Evolutionary conservation across 345 rosid genomes (phyloP).

Genomic region (Brassica carinata): DNA sequence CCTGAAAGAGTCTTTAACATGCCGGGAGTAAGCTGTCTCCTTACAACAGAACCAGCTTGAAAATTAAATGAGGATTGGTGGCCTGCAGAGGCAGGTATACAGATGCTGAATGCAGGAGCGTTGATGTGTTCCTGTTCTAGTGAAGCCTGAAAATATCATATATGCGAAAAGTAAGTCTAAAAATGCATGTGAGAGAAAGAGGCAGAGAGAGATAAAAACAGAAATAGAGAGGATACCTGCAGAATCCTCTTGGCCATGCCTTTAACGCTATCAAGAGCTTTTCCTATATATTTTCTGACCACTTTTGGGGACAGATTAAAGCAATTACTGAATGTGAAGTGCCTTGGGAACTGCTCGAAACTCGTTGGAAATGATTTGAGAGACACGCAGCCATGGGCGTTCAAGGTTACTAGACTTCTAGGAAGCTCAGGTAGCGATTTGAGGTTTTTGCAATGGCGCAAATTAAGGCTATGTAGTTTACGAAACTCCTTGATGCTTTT

Average conservation of each 20-base stretch:
- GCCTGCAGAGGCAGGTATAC: slow-evolving; percentile 24
- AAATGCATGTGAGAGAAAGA: not conserved
- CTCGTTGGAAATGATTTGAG: slow-evolving; percentile 3
- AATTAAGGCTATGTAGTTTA: slow-evolving; percentile 11
- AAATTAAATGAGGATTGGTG: not conserved
- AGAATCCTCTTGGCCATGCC: not conserved
- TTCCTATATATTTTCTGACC: not conserved
- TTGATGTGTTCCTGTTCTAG: not conserved
- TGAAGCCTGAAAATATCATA: not conserved
- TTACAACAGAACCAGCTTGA: slow-evolving; percentile 16
- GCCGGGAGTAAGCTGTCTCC: slow-evolving; percentile 5
- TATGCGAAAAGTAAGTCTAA: not conserved
- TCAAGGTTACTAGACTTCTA: not conserved
- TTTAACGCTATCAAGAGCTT: not conserved
- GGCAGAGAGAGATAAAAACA: not conserved
- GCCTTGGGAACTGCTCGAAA: not conserved
- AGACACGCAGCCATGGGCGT: slow-evolving; percentile 26
- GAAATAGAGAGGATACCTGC: slow-evolving; percentile 2
- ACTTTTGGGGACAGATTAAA: slow-evolving; percentile 4
- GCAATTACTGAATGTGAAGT: slow-evolving; percentile 35
- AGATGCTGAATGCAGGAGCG: not conserved
- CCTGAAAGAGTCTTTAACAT: slow-evolving; percentile 11
- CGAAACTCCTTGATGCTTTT: slow-evolving; percentile 24
- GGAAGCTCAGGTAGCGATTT: slow-evolving; percentile 35
- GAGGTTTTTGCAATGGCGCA: slow-evolving; percentile 31